Conservation (phyloP, 208 protist species). For the Trypanosoma platydactyli region DNA sequence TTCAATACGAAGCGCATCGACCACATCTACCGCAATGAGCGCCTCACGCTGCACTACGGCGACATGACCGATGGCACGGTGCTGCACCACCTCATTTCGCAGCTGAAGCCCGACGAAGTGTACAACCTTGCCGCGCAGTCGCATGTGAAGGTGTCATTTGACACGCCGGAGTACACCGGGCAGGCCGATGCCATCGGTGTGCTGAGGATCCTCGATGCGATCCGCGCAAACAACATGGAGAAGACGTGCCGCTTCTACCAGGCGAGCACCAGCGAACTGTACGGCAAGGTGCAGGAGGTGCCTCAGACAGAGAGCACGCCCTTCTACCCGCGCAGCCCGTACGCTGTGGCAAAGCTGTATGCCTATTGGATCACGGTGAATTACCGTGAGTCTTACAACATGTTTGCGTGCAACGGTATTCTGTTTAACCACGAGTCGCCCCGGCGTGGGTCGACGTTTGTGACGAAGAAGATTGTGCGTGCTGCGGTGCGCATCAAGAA, state of each 20-base stretch:
- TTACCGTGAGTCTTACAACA: slow-evolving; percentile 95
- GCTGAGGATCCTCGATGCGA: slow-evolving; percentile 92
- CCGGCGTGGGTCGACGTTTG: slow-evolving; percentile 92
- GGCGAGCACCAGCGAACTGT: slow-evolving; percentile 87
- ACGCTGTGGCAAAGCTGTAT: slow-evolving; percentile 94
- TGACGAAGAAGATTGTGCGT: slow-evolving; percentile 95
- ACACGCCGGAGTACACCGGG: slow-evolving; percentile 94
- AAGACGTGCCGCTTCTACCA: slow-evolving; percentile 83
- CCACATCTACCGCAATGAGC: slow-evolving; percentile 71
- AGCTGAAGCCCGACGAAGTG: slow-evolving; percentile 80
- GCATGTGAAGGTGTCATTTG: slow-evolving; percentile 96
- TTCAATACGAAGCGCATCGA: slow-evolving; percentile 93
- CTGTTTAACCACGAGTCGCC: slow-evolving; percentile 97
- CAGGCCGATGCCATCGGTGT: slow-evolving; percentile 92
- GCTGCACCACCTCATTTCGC: slow-evolving; percentile 72
- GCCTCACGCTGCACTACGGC: slow-evolving; percentile 90
- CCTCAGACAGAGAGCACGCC: slow-evolving; percentile 94
- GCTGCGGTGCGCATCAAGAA: slow-evolving; percentile 90
- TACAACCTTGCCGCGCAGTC: slow-evolving; percentile 94
- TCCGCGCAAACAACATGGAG: slow-evolving; percentile 69
- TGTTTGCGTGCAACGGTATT: slow-evolving; percentile 95
- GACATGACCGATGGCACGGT: slow-evolving; percentile 92
- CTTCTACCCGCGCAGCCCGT: slow-evolving; percentile 96
- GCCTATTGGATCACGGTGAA: slow-evolving; percentile 95
- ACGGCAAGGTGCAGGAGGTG: slow-evolving; percentile 91